Evolutionary conservation across 2,329 filamentous ascomycete species (phyloP), one percentile per base, ranked within the genome.

Genomic region (Xylogone sp.): DNA sequence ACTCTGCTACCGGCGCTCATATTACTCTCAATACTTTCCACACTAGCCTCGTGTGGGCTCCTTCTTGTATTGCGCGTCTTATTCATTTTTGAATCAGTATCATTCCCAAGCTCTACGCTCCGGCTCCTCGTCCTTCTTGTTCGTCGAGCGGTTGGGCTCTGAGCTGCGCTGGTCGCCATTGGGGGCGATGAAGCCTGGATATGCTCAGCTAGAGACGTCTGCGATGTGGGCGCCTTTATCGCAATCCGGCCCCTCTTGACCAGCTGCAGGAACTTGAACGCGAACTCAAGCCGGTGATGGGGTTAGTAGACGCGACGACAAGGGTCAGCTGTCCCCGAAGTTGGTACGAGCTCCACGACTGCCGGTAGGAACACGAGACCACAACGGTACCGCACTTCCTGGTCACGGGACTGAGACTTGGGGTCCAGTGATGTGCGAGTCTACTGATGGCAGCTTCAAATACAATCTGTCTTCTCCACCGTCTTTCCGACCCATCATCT

Each of bases 111-210:
- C 39, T 72, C 67, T 19, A 65, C 64, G 56, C 70, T 73, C 48
- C 63, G 65, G 49, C 70, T 73, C 49, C 71, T 63, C 6, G 69
- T 70, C 20, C 65, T 56, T 46, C 70, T 56, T 5, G 57, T 63
- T 24, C 42, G 47, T 18, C 53, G 59, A 31, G 48, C 46, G 12
- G 49, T 29, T 9, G 60, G 58, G 45, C 52, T 62, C 53, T 50
- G 54, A 43, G 59, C 54, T 44, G 43, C 34, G 29, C 29, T 45
- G 24, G 50, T 29, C 27, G 43, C 22, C 45, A 59, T 62, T 42
- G 62, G 58, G 1, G 62, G 59, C 22, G 64, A 66, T n/a, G 61
- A 57, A 21, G 62, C 52, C 42, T 61, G 52, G 43, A 57, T 50
- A 42, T 55, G 59, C n/a, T 51, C 51, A 12, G 48, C 50, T 27